These are phyloP conservation scores for Solanum bukasovii DNA, from an alignment of 257 asterid genomes.

Conservation along the genomic window DNA sequence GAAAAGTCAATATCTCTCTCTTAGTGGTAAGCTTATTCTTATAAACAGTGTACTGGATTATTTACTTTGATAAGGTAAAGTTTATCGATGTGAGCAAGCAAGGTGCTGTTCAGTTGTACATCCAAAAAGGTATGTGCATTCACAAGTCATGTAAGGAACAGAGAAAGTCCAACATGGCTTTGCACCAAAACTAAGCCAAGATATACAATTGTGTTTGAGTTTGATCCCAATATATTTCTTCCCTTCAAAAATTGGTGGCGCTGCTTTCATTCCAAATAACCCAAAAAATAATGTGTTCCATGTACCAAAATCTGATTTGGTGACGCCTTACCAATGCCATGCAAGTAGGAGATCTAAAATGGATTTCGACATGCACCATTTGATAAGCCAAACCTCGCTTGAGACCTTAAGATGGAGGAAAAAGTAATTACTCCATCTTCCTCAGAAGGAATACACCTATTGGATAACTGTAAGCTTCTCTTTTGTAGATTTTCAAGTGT, in stretches of 20 bases:
- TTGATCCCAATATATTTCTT: background rate
- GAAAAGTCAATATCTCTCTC: background rate
- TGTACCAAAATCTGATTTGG: background rate
- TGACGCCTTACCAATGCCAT: background rate
- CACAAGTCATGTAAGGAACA: background rate
- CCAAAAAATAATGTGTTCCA: background rate
- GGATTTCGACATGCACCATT: background rate
- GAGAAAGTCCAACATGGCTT: background rate
- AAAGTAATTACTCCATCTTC: background rate
- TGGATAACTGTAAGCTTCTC: background rate
- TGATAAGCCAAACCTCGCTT: background rate
- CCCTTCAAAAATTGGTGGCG: background rate
- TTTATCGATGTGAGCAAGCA: background rate
- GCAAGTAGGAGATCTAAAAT: background rate
- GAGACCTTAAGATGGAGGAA: background rate
- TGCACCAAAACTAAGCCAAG: background rate
- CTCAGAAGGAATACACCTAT: background rate
- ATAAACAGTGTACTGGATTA: background rate
- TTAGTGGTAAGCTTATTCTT: background rate
- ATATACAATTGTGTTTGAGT: background rate
- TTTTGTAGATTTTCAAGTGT: background rate
- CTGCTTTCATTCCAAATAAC: background rate
- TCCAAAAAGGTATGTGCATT: background rate
- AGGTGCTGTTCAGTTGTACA: background rate
- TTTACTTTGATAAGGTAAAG: background rate